Evolutionary conservation across 192 early-diverging fungal genomes (phyloP), one percentile per base, ranked within the genome.

Genomic region (Coemansia sp.): DNA sequence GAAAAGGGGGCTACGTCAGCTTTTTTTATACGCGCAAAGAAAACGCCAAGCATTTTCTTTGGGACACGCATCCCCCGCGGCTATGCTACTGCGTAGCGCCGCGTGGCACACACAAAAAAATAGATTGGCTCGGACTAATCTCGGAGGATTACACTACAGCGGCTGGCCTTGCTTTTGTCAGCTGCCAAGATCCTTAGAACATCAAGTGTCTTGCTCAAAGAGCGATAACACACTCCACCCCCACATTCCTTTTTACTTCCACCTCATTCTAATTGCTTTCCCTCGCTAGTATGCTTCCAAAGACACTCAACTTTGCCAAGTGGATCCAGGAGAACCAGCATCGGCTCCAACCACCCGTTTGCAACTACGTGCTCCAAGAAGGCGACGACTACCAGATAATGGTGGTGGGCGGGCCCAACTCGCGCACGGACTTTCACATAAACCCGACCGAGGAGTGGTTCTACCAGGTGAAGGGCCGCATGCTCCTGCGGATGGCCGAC

Each of bases 391-490:
- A 91, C 73, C 92, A 89, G 61, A 88, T 99, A 59, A 95, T 96
- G 95, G 90, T 88, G 3, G 90, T 98, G 6, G 96, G 95, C 10
- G 93, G 93, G 3, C 97, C 97, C 39, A 99, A 99, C 81, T 86
- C 87, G 54, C 89, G 97, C 33, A 96, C 93, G 17, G 97, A 99
- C 84, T 99, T 94, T 81, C 97, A 99, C 71, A 81, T 98, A 66
- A 99, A 99, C 81, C 87, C 89, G 61, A 99, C 97, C 4, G 97
- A 99, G 86, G 97, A 99, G 71, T 99, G 94, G 93, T 99, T 99
- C 81, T 94, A 91, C 82, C 95, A 98, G 77, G 77, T 94, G 83
- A 93, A 93, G 75, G 97, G 97, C 7, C 87, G 90, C 46, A 93
- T 99, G 94, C 63, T 94, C n/a, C 83, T 99, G 53, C 95, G 94